Base-by-base conservation (phyloP, 352 stramenopile species). In the Globisporangium parvum region DNA sequence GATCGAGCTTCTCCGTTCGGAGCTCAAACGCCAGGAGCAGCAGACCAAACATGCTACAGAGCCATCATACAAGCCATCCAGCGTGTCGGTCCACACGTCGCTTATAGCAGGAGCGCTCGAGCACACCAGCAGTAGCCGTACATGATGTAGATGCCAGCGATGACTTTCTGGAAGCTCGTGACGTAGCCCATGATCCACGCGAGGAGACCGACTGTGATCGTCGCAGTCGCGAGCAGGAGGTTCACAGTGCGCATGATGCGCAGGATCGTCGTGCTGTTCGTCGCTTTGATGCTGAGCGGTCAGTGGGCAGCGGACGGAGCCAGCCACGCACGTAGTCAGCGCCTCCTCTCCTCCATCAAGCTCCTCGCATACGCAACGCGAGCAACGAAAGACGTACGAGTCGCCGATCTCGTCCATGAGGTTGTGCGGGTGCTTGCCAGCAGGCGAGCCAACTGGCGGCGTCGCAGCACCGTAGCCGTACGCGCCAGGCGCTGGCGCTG, bases 61-160 rank as follows among this genome's bases (percentile, higher is more conserved):
- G n/a, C 14, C 58, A 47, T 21, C 37, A 24, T 11, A 50, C 18
- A 58, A n/a, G n/a, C n/a, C 28, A 55, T n/a, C n/a, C n/a, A n/a
- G n/a, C n/a, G 28, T 28, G 40, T n/a, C 14, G 3, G 5, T 47
- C 47, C 6, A 21, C 51, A 26, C 35, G 51, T 49, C 35, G 26
- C 20, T 2, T 18, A 31, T 17, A 26, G 20, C 10, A 12, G 21
- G n/a, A n/a, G n/a, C n/a, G n/a, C n/a, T n/a, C n/a, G n/a, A n/a
- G n/a, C n/a, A n/a, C n/a, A n/a, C n/a, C n/a, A n/a, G n/a, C n/a
- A n/a, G n/a, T n/a, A n/a, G n/a, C n/a, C n/a, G 57, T 85, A 93
- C 84, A 94, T 80, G 66, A 94, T 91, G 74, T 94, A 94, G 60
- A 88, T 91, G 51, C 81, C 81, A 1, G 85, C 85, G 31, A 94